Evolutionary conservation across 768 basidiomycete species (phyloP).

Genomic region (Mycena vitilis): DNA sequence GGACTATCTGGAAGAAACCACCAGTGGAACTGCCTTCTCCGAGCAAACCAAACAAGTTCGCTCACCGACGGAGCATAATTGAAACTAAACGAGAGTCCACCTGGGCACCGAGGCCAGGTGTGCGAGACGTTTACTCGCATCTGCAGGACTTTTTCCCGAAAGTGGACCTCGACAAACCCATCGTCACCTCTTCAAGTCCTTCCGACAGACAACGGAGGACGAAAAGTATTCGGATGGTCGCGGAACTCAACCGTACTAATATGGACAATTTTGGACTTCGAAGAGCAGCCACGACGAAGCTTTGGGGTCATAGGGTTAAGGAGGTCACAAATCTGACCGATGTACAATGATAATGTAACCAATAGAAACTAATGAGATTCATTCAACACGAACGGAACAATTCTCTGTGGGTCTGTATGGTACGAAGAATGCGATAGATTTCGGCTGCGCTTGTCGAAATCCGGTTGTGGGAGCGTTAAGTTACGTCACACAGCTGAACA

Average conservation of each 20-base stretch:
- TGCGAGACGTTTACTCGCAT: conserved; percentile 83
- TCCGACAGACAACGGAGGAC: conserved; percentile 57
- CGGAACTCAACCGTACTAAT: conserved; percentile 70
- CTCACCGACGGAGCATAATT: conserved; percentile 33
- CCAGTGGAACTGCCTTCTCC: conserved; percentile 41
- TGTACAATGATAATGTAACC: background rate
- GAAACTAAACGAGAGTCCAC: conserved; percentile 36
- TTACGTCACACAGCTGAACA: too few relatives aligned
- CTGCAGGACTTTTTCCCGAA: conserved; percentile 90
- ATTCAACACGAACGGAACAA: too few relatives aligned
- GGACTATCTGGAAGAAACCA: conserved; percentile 46
- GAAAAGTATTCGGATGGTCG: conserved; percentile 87
- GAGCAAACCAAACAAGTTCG: conserved; percentile 15
- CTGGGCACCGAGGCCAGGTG: conserved; percentile 71
- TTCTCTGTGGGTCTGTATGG: too few relatives aligned
- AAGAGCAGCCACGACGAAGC: conserved; percentile 48
- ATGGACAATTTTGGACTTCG: conserved; percentile 53
- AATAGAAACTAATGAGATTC: background rate
- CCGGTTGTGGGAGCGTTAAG: too few relatives aligned
- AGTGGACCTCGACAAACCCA: conserved; percentile 87
- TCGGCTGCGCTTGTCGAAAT: too few relatives aligned
- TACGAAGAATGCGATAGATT: too few relatives aligned
- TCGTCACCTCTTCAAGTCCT: conserved; percentile 65
- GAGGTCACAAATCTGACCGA: conserved; percentile 45
- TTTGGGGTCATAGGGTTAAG: conserved; percentile 58